Evolutionary conservation across 345 rosid genomes (phyloP).

Genomic region (Viola odorata): DNA sequence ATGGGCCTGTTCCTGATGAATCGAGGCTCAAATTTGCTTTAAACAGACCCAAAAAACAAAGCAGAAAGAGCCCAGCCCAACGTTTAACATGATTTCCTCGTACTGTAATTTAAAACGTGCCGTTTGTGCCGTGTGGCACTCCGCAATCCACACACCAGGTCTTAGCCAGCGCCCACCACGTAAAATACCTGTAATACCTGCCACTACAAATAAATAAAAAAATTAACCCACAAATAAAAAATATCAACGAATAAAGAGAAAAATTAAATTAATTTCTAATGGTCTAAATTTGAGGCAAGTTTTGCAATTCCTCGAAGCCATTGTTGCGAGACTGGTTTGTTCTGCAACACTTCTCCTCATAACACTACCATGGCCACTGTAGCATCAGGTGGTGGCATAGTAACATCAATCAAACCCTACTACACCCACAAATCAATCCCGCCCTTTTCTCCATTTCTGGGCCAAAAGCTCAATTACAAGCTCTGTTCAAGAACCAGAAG

Average conservation of each 20-base stretch:
- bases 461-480: slow-evolving; percentile 44
- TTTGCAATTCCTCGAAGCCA: neutral
- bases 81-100: too few species aligned
- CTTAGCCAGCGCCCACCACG: slow-evolving; percentile 21
- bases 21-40: too few species aligned
- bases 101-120: neutral
- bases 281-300: slow-evolving; percentile 24
- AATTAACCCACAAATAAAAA: neutral
- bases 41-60: too few species aligned
- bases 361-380: slow-evolving; percentile 48
- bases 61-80: too few species aligned
- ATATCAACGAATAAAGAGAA: neutral
- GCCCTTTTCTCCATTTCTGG: slow-evolving; percentile 51
- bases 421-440: slow-evolving; percentile 16
- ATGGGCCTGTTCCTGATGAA: too few species aligned
- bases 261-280: neutral
- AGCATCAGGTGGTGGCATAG: slow-evolving; percentile 45
- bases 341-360: slow-evolving; percentile 2
- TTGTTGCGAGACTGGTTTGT: slow-evolving; percentile 1
- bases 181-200: slow-evolving; percentile 36
- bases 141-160: slow-evolving; percentile 9
- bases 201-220: slow-evolving; percentile 7
- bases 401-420: slow-evolving; percentile 31
- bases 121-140: slow-evolving; percentile 15
- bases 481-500: slow-evolving; percentile 27